Base-by-base conservation (phyloP, 1,284 basidiomycete species). In the Cystobasidiaceae sp. region DNA sequence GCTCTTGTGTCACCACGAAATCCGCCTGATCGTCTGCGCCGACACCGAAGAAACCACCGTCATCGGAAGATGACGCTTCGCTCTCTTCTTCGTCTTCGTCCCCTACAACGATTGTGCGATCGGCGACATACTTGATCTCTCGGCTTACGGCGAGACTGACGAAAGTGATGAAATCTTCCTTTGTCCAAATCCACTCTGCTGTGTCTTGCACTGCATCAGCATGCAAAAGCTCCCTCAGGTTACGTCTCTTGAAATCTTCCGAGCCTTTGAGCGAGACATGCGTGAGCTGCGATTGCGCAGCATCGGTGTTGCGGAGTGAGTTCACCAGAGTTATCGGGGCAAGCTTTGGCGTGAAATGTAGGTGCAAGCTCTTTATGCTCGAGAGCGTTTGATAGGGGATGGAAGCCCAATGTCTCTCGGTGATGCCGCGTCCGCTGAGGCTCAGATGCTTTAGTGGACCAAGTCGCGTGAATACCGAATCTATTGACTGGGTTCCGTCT, bases 1-100 rank as follows among this genome's bases (percentile, higher is more conserved):
- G 61, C 41, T 64, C 61, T 43, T 51, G 49, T 33, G 52, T 64
- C 28, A 64, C 61, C n/a, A 46, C 34, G 34, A 64, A 64, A 3
- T 64, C 61, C 6, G 43, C 61, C 19, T 51, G 30, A 13, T 64
- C 61, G 43, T 64, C 61, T 4, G n/a, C 19, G 2, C 48, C 52
- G 5, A 21, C 57, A n/a, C n/a, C n/a, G n/a, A n/a, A n/a, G 11
- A 32, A 17, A 46, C 17, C 54, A 30, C 44, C 41, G 28, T 56
- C 54, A 33, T 62, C 60, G 2, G 32, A 21, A 4, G 48, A 51
- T 13, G 39, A 32, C 11, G 51, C 33, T 8, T 52, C 61, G 21
- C n/a, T n/a, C n/a, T 49, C 56, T 2, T 56, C 52, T 23, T 46
- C 52, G 28, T 64, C 61, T 34, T 28, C 43, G 21, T 64, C 52